A percentile compares a stretch with the other conserved stretches of the same genome.
Conservation (phyloP, 148 eudicot genomes). For the Rheum nobile region DNA sequence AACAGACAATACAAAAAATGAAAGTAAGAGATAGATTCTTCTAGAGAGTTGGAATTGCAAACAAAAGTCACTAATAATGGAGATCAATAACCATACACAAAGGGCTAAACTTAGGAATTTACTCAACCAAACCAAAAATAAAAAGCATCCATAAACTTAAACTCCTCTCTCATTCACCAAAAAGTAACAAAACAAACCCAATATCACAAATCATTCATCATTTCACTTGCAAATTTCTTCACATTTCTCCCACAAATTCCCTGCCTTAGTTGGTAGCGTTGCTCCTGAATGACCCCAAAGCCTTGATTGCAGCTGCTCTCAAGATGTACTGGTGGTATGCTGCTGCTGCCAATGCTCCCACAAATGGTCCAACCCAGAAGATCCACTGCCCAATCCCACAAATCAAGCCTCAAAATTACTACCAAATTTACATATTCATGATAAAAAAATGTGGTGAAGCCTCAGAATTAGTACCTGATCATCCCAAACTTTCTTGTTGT, state of each 20-base stretch:
- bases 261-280: slow-evolving; percentile 50
- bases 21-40: neutral
- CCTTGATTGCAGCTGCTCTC: slow-evolving; percentile 83
- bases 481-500: slow-evolving; percentile 60
- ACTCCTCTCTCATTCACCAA: neutral
- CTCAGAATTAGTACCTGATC: slow-evolving; percentile 41
- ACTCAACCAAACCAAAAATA: neutral
- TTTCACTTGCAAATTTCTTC: neutral
- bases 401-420: neutral
- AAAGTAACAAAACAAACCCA: neutral
- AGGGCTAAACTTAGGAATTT: neutral
- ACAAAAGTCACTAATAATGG: slow-evolving; percentile 3
- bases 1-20: neutral
- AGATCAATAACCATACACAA: neutral
- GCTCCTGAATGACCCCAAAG: slow-evolving; percentile 91
- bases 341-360: slow-evolving; percentile 82
- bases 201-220: no score
- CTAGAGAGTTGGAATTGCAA: neutral
- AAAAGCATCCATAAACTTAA: neutral
- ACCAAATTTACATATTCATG: neutral
- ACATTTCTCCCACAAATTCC: neutral
- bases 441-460: neutral
- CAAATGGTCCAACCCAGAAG: slow-evolving; percentile 92
- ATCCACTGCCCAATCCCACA: slow-evolving; percentile 48
- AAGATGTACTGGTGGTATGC: slow-evolving; percentile 83